Evolutionary conservation across 495 filamentous ascomycete species (phyloP), one percentile per base, ranked within the genome.

Genomic region (Aspergillus carlsbadensis): DNA sequence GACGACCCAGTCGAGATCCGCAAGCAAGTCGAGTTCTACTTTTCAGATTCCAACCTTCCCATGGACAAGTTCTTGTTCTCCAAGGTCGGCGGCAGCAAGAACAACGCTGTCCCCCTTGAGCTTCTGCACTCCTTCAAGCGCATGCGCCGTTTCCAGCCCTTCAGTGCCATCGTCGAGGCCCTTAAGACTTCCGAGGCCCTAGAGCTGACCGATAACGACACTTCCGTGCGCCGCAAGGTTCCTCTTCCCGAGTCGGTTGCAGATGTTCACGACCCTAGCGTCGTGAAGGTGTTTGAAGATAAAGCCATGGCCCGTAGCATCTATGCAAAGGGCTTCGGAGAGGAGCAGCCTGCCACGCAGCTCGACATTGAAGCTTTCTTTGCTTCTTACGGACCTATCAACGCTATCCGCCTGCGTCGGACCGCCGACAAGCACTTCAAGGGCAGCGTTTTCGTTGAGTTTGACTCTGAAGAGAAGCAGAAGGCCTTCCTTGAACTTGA

Each of bases 21-120:
- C 54, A 87, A 87, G 60, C 90, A 95, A 78, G 92, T 96, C 53
- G 93, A 99, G 65, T 99, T 97, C 69, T 99, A 98, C 76, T 96
- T 99, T 72, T 88, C 88, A 56, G 90, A 96, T 69, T 88, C 87
- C 61, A 99, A 99, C 67, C 83, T 98, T 0, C 87, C 87, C 40
- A 81, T 81, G 60, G 94, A 99, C 73, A 88, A 90, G 65, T 93
- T 91, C 75, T 80, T 99, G 35, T 87, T 91, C 74, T 72, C 80
- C 54, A 74, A 85, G 65, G 87, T 90, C 22, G 87, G 85, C 24
- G 93, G 92, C 52, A 78, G 78, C 51, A 73, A 83, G 57, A 99
- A 98, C 77, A 83, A 86, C 54, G 76, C 92, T 34, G 84, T 99
- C 7, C 74, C 85, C 0, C 78, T 99, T 57, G 85, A 83, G 45